A percentile compares a stretch with the other conserved stretches of the same genome.
These are phyloP conservation scores for Claviceps arundinis DNA, from an alignment of 2,329 filamentous ascomycete species.

Conservation along the genomic window DNA sequence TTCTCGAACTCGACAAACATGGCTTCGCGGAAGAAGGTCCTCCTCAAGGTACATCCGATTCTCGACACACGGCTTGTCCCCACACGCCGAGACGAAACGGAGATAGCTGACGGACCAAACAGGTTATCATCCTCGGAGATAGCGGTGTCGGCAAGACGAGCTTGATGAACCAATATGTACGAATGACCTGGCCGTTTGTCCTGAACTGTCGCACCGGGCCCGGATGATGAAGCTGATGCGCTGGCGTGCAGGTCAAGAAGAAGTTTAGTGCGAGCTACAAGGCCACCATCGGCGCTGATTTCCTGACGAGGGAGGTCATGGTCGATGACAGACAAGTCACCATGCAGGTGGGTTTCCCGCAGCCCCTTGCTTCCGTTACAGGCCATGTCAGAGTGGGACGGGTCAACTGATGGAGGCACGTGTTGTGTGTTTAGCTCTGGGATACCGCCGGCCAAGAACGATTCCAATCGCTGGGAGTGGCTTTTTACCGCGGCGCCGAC, in stretches of 20 bases:
- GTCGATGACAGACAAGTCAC: slow-evolving; percentile 96
- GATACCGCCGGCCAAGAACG: slow-evolving; percentile 95
- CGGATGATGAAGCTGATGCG: slow-evolving; percentile 6
- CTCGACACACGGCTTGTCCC: slow-evolving; percentile 2
- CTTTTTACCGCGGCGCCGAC: slow-evolving; percentile 94
- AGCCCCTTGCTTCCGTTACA: too few species aligned
- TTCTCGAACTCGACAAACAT: slow-evolving; percentile 39
- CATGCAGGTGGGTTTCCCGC: slow-evolving; percentile 63
- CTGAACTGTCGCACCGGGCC: neutral
- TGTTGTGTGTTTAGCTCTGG: slow-evolving; percentile 57
- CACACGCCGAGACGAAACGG: neutral
- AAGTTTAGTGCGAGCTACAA: slow-evolving; percentile 99
- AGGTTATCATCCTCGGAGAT: slow-evolving; percentile 98
- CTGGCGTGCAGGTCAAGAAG: slow-evolving; percentile 74
- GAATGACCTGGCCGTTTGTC: slow-evolving; percentile 18
- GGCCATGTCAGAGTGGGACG: neutral
- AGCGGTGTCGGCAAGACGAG: slow-evolving; percentile 98
- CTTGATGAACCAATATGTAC: slow-evolving; percentile 99
- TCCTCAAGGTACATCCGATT: slow-evolving; percentile 56
- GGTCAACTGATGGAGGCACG: slow-evolving; percentile 3
- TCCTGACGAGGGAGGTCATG: slow-evolving; percentile 92
- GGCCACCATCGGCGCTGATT: slow-evolving; percentile 96
- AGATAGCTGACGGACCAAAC: neutral
- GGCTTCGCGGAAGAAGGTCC: slow-evolving; percentile 79
- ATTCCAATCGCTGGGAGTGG: slow-evolving; percentile 92